Percentiles rank a stretch among this genome's conserved stretches.
These are phyloP conservation scores for Ulmus americana DNA, from an alignment of 331 rosid genomes.

Conservation along the genomic window DNA sequence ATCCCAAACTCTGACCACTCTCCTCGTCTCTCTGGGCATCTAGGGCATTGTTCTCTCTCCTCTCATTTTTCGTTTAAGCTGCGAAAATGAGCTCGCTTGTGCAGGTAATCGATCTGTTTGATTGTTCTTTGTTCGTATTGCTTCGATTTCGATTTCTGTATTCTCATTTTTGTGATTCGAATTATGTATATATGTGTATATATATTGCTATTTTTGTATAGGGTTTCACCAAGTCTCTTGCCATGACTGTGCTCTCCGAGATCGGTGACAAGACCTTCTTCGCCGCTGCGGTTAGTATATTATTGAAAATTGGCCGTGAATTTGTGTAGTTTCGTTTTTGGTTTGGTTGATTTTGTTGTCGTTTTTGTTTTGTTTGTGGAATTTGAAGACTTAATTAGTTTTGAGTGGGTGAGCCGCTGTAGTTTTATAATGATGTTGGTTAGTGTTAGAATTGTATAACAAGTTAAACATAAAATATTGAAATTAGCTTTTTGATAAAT, in stretches of 20 bases:
- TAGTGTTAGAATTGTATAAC: no score
- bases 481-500: no score
- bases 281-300: conserved; percentile 84
- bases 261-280: conserved; percentile 98
- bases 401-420: no score
- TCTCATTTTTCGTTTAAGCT: not conserved
- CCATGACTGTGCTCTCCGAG: conserved; percentile 95
- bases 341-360: not conserved
- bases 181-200: not conserved
- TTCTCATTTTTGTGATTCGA: not conserved
- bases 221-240: conserved; percentile 96
- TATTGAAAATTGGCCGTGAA: not conserved
- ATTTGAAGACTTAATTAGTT: not conserved
- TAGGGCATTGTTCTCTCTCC: conserved; percentile 4
- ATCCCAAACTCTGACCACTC: conserved; percentile 8
- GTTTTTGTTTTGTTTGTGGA: not conserved
- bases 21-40: not conserved
- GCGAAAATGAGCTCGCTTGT: conserved; percentile 61
- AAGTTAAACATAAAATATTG: no score
- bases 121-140: not conserved
- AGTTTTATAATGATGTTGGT: no score
- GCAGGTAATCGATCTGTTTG: conserved; percentile 43
- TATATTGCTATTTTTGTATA: conserved; percentile 7
- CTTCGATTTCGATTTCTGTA: conserved; percentile 1
- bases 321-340: not conserved